A percentile compares a stretch with the other conserved stretches of the same genome.
Conservation (phyloP, 2,329 filamentous ascomycete genomes). For the Cytospora mali region DNA sequence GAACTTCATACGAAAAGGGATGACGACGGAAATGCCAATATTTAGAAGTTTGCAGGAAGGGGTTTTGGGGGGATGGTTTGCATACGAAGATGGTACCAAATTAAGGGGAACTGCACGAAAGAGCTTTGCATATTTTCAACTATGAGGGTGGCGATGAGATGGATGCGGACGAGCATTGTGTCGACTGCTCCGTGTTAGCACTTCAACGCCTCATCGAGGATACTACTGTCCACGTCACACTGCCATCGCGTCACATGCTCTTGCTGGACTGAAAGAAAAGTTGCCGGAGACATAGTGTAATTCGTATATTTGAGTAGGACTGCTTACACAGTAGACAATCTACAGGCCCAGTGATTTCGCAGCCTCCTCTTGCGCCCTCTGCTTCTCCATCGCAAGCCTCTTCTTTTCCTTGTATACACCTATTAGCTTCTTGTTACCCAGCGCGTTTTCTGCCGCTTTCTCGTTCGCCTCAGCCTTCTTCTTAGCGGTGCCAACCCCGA, state of each 20-base stretch:
- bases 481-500: constrained; percentile 66
- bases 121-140: too few species aligned
- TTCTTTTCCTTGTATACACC: constrained; percentile 53
- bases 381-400: constrained; percentile 26
- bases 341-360: constrained; percentile 23
- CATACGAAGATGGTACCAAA: too few species aligned
- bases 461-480: constrained; percentile 71
- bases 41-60: too few species aligned
- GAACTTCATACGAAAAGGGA: neutral
- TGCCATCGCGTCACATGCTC: neutral
- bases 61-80: too few species aligned
- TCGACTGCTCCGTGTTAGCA: too few species aligned
- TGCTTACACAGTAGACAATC: neutral
- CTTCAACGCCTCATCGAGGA: too few species aligned
- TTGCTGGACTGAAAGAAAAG: neutral
- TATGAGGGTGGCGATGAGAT: too few species aligned
- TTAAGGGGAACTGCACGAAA: too few species aligned
- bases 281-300: neutral
- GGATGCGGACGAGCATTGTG: too few species aligned
- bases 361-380: constrained; percentile 19
- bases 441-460: constrained; percentile 64
- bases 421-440: constrained; percentile 68
- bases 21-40: too few species aligned
- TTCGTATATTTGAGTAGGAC: neutral
- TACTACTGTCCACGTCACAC: too few species aligned